Evolutionary conservation across 1,284 basidiomycete species (phyloP), one percentile per base, ranked within the genome.

Genomic region (Malassezia dermatis): DNA sequence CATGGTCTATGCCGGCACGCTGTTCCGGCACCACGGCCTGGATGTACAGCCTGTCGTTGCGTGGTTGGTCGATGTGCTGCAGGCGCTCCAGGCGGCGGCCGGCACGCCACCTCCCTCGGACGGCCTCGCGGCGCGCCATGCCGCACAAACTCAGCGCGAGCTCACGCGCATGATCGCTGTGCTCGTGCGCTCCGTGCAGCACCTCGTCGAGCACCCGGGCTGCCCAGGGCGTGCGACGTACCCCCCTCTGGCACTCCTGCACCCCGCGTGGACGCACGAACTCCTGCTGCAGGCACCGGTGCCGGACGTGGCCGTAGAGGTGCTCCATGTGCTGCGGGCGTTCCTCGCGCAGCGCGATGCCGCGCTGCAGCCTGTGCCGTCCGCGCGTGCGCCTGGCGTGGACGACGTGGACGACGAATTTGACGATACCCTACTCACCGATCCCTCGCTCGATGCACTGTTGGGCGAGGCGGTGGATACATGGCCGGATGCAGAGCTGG

Each of bases 21-120:
- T 88, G 11, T 79, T 84, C 63, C 80, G 82, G 19, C 81, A 84
- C 56, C 80, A 84, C 44, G 68, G 74, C 0, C 71, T 85, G 8
- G 76, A 80, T 2, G 66, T 89, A 12, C 70, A 79, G 15, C 80
- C 80, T 0, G 79, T 86, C 3, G 76, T 83, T 10, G 77, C 76
- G 2, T 89, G 89, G 83, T 77, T 89, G 34, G 78, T 78, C 2
- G 82, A 83, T 2, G 84, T 89, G 60, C 78, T 82, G 2, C 74
- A 77, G 2, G 69, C 76, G 82, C 56, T 72, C 77, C n/a, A 86
- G 89, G 62, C 80, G 78, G 44, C 68, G 75, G 26, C 60, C 62
- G 8, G 44, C 69, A 26, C 37, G 30, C 32, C 26, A 4, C 8
- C n/a, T 24, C 35, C 26, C 37, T 35, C 19, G 39, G 40, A 34